Evolutionary conservation across 2,329 filamentous ascomycete species (phyloP), one percentile per base, ranked within the genome.

Genomic region (Arthrinium puccinioides): DNA sequence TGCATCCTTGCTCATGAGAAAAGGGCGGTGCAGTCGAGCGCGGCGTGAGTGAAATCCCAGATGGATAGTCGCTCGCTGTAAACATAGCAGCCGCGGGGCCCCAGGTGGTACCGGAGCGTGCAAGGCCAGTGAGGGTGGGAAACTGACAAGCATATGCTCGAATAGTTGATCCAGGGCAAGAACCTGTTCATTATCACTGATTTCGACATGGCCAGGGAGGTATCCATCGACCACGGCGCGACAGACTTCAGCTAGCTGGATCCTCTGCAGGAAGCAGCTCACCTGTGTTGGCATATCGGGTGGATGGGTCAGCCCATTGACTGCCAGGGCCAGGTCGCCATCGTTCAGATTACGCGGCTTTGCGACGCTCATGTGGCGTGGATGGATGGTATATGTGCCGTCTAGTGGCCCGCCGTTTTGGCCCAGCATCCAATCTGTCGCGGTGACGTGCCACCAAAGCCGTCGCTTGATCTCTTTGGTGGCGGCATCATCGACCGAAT

Each of bases 371-470:
- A 66, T 65, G 15, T 67, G 61, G 6, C 44, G 50, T 9, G 59
- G 56, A n/a, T 64, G 54, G 6, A 66, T 47, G 1, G 49, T 48
- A 20, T 62, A 64, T 6, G 57, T 58, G 2, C 56, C 50, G 32
- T 63, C 59, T 2, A 59, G 50, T 1, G 55, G 55, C 9, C 54
- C 57, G 7, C 51, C 55, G 44, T 62, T 60, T 14, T 60, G 51
- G 21, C 56, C 53, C 8, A 64, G 42, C 43, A 66, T 52, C 64
- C 61, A 66, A 41, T 68, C 63, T 5, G 57, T 61, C 1, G 58
- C 50, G 9, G 55, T 55, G 6, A 69, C 49, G 42, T 66, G 63
- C 64, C 65, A 69, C 66, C 65, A 69, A 4, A 66, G 44, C 31
- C 66, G 53, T 14, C 65, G 51, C 27, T 59, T 64, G 25, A 62